These are phyloP conservation scores for Neurospora sp. DNA, from an alignment of 495 filamentous ascomycete genomes.

Conservation along the genomic window DNA sequence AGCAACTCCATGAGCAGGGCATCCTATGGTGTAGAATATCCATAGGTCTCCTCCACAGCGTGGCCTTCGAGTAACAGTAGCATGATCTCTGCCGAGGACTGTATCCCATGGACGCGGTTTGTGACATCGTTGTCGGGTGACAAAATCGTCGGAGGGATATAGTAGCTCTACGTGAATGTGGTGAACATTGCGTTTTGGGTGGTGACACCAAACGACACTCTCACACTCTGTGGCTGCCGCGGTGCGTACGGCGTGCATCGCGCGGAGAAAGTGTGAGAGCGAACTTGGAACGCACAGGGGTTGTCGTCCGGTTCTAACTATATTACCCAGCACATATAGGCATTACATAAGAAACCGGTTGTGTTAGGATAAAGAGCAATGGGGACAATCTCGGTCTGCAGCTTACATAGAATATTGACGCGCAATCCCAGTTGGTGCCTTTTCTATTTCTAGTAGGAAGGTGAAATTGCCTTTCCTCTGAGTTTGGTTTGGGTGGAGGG, in stretches of 20 bases:
- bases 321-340: slow-evolving; percentile 37
- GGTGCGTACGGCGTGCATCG: not conserved
- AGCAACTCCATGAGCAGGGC: not conserved
- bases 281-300: slow-evolving; percentile 12
- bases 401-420: slow-evolving; percentile 17
- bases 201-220: not conserved
- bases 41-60: not conserved
- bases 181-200: not conserved
- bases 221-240: not conserved
- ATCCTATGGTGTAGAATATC: not conserved
- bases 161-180: not conserved
- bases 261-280: slow-evolving; percentile 1
- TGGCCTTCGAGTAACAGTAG: not conserved
- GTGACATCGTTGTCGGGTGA: not conserved
- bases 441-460: not conserved
- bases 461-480: not conserved
- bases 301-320: slow-evolving; percentile 22
- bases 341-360: slow-evolving; percentile 20
- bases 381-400: slow-evolving; percentile 31
- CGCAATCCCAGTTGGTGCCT: slow-evolving; percentile 4
- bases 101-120: not conserved
- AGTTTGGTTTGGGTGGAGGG: not conserved
- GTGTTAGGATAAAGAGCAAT: slow-evolving; percentile 21
- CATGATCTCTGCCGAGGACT: not conserved
- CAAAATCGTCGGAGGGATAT: not conserved